Evolutionary conservation across 169 alveolate genomes (phyloP).

Genomic region (Cyclospora cayetanensis): DNA sequence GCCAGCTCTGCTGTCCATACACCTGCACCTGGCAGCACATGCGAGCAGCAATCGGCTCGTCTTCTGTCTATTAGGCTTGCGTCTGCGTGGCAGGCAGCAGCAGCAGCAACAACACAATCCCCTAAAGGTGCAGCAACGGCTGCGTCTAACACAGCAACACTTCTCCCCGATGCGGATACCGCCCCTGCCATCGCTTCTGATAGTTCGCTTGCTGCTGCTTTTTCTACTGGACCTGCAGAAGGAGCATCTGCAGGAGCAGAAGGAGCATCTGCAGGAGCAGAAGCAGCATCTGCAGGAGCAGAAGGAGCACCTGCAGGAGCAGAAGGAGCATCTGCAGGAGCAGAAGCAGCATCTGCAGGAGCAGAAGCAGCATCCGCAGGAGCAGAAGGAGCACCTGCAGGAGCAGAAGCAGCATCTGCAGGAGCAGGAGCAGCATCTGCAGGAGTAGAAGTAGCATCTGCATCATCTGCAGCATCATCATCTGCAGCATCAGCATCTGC

Average conservation of each 20-base stretch:
- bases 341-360: not conserved
- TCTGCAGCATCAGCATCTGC: not conserved
- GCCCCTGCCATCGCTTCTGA: not conserved
- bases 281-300: not conserved
- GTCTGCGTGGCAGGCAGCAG: not conserved
- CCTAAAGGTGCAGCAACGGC: too few relatives aligned
- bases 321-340: conserved; percentile 8
- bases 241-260: not conserved
- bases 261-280: not conserved
- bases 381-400: not conserved
- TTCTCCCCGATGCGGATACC: not conserved
- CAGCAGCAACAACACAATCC: conserved; percentile 1
- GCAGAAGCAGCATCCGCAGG: conserved; percentile 19
- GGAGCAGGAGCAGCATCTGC: not conserved
- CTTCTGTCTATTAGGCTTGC: not conserved
- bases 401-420: not conserved
- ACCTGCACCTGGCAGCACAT: not conserved
- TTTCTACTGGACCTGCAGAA: not conserved
- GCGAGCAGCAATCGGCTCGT: not conserved
- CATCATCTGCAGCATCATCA: not conserved
- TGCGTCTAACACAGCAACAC: too few relatives aligned
- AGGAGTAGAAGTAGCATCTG: not conserved
- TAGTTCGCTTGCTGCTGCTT: not conserved
- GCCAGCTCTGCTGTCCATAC: not conserved
- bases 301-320: not conserved